Evolutionary conservation across 1,284 basidiomycete genomes (phyloP).

Genomic region (Ganoderma boninense): DNA sequence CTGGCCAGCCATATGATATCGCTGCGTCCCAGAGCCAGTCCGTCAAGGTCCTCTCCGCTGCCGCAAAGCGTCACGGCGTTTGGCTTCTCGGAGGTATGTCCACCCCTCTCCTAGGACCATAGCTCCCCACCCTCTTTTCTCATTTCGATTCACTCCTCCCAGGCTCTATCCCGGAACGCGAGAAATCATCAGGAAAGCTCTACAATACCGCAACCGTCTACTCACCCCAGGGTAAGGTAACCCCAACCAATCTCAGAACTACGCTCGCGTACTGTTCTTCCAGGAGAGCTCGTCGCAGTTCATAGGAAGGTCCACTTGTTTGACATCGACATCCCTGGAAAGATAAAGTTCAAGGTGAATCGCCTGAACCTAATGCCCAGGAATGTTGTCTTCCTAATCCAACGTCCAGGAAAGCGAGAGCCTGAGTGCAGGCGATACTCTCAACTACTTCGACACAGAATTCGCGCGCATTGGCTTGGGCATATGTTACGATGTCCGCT

Average conservation of each 20-base stretch:
- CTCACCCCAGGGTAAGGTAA: conserved; percentile 75
- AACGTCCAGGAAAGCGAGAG: conserved; percentile 90
- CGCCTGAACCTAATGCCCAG: conserved; percentile 6
- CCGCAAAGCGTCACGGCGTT: conserved; percentile 82
- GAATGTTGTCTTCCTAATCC: background rate
- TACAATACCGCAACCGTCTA: conserved; percentile 96
- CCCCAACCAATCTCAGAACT: background rate
- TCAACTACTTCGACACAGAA: conserved; percentile 91
- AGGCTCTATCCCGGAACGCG: conserved; percentile 93
- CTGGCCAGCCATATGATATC: conserved; percentile 65
- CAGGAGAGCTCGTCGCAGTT: conserved; percentile 86
- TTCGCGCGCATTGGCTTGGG: conserved; percentile 92
- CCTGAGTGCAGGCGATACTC: conserved; percentile 79
- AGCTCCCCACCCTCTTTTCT: background rate
- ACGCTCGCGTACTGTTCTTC: background rate
- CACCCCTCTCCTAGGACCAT: background rate
- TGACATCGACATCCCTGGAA: conserved; percentile 97
- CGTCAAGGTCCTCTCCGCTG: conserved; percentile 83
- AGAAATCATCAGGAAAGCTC: conserved; percentile 68
- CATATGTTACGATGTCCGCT: conserved; percentile 93
- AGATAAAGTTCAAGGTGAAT: conserved; percentile 92
- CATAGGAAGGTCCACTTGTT: conserved; percentile 98
- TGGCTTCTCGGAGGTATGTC: conserved; percentile 92
- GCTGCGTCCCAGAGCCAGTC: conserved; percentile 75
- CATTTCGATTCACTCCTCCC: background rate